phyloP scores from a whole-genome alignment of 2,329 filamentous ascomycete species.

The Seiridium unicorne region DNA sequence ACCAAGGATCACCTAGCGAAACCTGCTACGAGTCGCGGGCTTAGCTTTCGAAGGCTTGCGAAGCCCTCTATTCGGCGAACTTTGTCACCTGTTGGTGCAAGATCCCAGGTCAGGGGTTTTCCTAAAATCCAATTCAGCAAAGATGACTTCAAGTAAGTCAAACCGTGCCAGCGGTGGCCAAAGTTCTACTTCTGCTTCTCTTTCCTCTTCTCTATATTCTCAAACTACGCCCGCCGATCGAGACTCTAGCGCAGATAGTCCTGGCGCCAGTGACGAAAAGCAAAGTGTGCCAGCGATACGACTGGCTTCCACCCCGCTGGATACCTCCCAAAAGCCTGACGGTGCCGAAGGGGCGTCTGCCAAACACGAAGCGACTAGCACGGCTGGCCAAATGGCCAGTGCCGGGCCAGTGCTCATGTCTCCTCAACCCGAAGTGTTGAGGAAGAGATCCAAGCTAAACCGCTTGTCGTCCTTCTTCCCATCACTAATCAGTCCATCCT shows the following conservation, averaged over 20 bases:
- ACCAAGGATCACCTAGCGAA: conserved; percentile 3
- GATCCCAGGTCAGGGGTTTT: conserved; percentile 1
- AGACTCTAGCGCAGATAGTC: neutral
- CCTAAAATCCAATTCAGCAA: conserved; percentile 5
- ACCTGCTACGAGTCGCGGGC: neutral
- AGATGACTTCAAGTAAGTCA: conserved; percentile 17
- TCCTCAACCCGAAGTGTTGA: conserved; percentile 13
- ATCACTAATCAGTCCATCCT: conserved; percentile 25
- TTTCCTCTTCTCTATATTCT: neutral
- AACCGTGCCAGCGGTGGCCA: conserved; percentile 9
- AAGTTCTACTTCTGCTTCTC: conserved; percentile 10
- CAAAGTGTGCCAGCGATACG: neutral
- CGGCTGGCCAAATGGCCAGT: conserved; percentile 6
- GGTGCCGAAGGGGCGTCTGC: neutral
- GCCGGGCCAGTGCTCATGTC: conserved; percentile 10
- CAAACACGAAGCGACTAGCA: neutral
- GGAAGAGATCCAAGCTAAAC: conserved; percentile 21
- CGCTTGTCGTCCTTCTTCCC: conserved; percentile 29
- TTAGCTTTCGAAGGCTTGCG: conserved; percentile 2
- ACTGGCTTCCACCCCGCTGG: neutral
- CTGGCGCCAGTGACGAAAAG: conserved; percentile 1
- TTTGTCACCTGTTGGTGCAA: neutral
- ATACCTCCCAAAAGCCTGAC: neutral
- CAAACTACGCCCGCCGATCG: neutral
- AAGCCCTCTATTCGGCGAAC: conserved; percentile 1